Base-by-base conservation (phyloP, 768 basidiomycete species). In the Leccinellum albellum region DNA sequence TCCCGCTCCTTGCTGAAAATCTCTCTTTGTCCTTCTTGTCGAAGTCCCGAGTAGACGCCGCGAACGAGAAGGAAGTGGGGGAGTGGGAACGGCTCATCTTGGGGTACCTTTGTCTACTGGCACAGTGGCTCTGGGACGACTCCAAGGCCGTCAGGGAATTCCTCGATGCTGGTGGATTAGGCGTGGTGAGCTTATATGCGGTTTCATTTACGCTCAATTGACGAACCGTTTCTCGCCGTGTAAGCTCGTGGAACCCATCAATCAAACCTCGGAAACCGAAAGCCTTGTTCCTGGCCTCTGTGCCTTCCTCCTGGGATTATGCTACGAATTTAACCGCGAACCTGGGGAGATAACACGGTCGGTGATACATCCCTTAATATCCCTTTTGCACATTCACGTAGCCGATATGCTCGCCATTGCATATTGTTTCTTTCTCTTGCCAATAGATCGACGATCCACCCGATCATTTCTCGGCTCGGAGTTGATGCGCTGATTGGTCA, bases 101-200 rank as follows among this genome's bases (percentile, higher is more conserved):
- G 8, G 89, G 87, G 0, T 96, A 98, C 67, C 76, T 98, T 33
- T 83, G 84, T 49, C 71, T 97, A 53, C 78, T 99, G 31, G 79
- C 84, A 4, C 92, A 94, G 60, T 99, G 97, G 97, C 77, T 97
- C 7, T 99, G 95, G 95, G 96, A 98, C 65, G 95, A 97, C 64
- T 86, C 94, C 0, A 82, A 79, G 52, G 87, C 90, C 0, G 93
- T 97, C 51, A 80, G 86, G 59, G 94, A 91, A 67, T 96, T 98
- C 66, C 76, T 99, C 61, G 87, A 91, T 65, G 88, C 92, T 7
- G 93, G 94, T 21, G 94, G 93, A 51, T 74, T 99, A 50, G 89
- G 91, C 53, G 86, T 94, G 65, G 95, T 98, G 71, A 66, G 94
- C 83, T 1, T 23, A 35, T 12, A 26, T 28, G 2, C 47, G 3